phyloP scores from a whole-genome alignment of 768 basidiomycete species.

The Agaricus bisporus region DNA sequence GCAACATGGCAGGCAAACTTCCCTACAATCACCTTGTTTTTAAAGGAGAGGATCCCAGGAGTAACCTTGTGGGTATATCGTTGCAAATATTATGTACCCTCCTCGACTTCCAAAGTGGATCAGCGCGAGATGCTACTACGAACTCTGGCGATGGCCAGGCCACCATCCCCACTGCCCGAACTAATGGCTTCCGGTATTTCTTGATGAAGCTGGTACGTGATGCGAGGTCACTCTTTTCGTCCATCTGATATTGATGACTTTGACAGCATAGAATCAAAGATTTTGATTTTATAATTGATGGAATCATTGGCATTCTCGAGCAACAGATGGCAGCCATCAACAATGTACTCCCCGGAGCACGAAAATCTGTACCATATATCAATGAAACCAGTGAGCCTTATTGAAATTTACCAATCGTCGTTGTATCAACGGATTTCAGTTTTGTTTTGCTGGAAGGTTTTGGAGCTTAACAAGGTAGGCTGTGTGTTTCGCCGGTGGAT shows the following conservation, averaged over 20 bases:
- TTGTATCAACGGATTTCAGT: slow-evolving; percentile 34
- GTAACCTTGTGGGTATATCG: slow-evolving; percentile 65
- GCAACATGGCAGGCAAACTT: slow-evolving; percentile 67
- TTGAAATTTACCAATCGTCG: not conserved
- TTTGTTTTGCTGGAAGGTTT: slow-evolving; percentile 82
- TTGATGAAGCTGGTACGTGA: slow-evolving; percentile 75
- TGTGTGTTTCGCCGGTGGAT: not conserved
- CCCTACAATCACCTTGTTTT: slow-evolving; percentile 90
- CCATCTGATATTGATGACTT: slow-evolving; percentile 9
- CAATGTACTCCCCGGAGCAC: slow-evolving; percentile 80
- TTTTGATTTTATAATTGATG: slow-evolving; percentile 77
- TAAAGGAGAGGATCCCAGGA: slow-evolving; percentile 79
- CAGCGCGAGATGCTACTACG: slow-evolving; percentile 49
- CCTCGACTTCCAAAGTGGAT: slow-evolving; percentile 77
- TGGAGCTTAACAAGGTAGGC: slow-evolving; percentile 85
- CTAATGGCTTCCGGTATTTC: slow-evolving; percentile 91
- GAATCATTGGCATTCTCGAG: slow-evolving; percentile 60
- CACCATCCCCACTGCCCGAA: slow-evolving; percentile 50
- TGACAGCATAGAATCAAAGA: slow-evolving; percentile 84
- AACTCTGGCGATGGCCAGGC: slow-evolving; percentile 36
- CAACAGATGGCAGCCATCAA: slow-evolving; percentile 72
- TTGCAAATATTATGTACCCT: slow-evolving; percentile 74
- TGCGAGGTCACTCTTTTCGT: slow-evolving; percentile 4
- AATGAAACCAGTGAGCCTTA: slow-evolving; percentile 66
- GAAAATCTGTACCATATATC: slow-evolving; percentile 74